Percentiles rank a stretch among this genome's conserved stretches.
These are phyloP conservation scores for Panaeolus papilionaceus DNA, from an alignment of 768 basidiomycete species.

Conservation along the genomic window DNA sequence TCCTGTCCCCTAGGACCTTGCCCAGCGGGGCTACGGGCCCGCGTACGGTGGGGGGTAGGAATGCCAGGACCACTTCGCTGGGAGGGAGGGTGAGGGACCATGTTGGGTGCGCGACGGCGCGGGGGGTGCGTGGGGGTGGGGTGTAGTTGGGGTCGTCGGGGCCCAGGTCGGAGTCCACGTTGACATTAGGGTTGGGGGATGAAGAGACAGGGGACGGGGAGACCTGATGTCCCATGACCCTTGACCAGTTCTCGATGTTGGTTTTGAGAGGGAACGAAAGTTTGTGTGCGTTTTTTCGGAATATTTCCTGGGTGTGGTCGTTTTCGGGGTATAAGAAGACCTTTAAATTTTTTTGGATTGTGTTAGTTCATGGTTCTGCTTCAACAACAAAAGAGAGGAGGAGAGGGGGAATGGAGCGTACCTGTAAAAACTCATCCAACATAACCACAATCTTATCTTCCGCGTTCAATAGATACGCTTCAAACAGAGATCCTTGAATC, in stretches of 20 bases:
- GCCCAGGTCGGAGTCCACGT: neutral
- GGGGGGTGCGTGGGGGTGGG: slow-evolving; percentile 32
- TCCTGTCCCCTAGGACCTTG: slow-evolving; percentile 85
- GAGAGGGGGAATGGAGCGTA: slow-evolving; percentile 34
- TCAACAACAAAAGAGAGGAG: neutral
- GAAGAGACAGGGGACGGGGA: slow-evolving; percentile 39
- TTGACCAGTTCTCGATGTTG: slow-evolving; percentile 44
- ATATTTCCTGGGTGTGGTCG: slow-evolving; percentile 45
- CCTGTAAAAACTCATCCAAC: slow-evolving; percentile 81
- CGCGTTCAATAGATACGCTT: slow-evolving; percentile 59
- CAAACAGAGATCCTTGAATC: slow-evolving; percentile 62
- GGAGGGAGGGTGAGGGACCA: slow-evolving; percentile 69
- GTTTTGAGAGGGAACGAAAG: slow-evolving; percentile 66
- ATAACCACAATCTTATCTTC: slow-evolving; percentile 61
- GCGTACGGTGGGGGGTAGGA: slow-evolving; percentile 51
- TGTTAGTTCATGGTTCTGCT: neutral
- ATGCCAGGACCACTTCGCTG: slow-evolving; percentile 61
- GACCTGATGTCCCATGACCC: slow-evolving; percentile 65
- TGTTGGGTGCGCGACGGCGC: slow-evolving; percentile 59
- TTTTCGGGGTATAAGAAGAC: slow-evolving; percentile 74
- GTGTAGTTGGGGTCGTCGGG: neutral
- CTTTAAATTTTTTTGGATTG: slow-evolving; percentile 39
- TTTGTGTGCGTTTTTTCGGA: slow-evolving; percentile 48
- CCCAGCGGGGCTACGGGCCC: slow-evolving; percentile 79
- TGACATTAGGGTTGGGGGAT: too few species aligned